A percentile compares a stretch with the other conserved stretches of the same genome.
phyloP scores from a whole-genome alignment of 2,329 filamentous ascomycete species.

The Rutstroemia sp. region DNA sequence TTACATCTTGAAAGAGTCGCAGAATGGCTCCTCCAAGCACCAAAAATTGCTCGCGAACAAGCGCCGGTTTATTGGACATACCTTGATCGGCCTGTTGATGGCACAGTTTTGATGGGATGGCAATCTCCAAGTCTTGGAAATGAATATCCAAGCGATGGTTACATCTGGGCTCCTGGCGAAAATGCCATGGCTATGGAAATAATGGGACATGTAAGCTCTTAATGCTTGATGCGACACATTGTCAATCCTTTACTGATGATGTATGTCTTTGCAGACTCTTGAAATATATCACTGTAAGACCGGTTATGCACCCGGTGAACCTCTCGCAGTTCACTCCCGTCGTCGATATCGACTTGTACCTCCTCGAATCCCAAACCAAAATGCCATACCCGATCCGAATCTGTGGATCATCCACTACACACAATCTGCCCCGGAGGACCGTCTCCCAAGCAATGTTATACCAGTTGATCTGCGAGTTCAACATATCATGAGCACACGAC shows the following conservation, averaged over 20 bases:
- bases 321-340: slow-evolving; percentile 67
- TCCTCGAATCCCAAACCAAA: slow-evolving; percentile 61
- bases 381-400: slow-evolving; percentile 67
- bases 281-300: slow-evolving; percentile 80
- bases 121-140: slow-evolving; percentile 68
- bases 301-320: slow-evolving; percentile 73
- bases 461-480: slow-evolving; percentile 56
- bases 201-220: slow-evolving; percentile 53
- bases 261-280: slow-evolving; percentile 52
- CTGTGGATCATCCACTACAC: slow-evolving; percentile 92
- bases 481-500: slow-evolving; percentile 51
- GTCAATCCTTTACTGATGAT: slow-evolving; percentile 10
- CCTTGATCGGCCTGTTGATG: slow-evolving; percentile 73
- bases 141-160: slow-evolving; percentile 84
- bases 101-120: slow-evolving; percentile 80
- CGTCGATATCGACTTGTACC: slow-evolving; percentile 79
- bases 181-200: slow-evolving; percentile 67
- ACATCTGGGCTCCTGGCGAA: slow-evolving; percentile 82
- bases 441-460: slow-evolving; percentile 62
- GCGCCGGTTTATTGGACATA: slow-evolving; percentile 93
- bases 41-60: slow-evolving; percentile 75
- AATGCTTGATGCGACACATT: not conserved
- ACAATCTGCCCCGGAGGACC: slow-evolving; percentile 64
- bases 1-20: slow-evolving; percentile 72
- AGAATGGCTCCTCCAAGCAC: slow-evolving; percentile 75